Conservation (phyloP, 2,329 filamentous ascomycete species). For the Furcasterigmium sp. region DNA sequence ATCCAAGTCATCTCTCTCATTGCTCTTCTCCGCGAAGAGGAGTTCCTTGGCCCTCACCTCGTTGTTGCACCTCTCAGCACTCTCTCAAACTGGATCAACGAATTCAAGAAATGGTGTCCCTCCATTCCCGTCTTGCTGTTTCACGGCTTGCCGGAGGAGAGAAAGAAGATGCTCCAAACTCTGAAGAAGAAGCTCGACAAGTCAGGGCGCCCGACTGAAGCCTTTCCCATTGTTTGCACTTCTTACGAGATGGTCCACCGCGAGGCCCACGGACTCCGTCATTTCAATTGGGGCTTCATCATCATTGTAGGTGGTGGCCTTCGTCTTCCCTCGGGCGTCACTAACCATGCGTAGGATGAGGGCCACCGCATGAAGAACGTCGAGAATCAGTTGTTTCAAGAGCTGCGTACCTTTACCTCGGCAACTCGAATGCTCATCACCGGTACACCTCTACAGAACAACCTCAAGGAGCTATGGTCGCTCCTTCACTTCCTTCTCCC, state of each 20-base stretch:
- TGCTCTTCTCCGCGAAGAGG: slow-evolving; percentile 81
- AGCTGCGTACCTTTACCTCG: slow-evolving; percentile 82
- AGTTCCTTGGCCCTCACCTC: slow-evolving; percentile 81
- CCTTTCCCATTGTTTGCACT: slow-evolving; percentile 89
- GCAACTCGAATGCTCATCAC: slow-evolving; percentile 90
- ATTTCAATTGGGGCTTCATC: slow-evolving; percentile 94
- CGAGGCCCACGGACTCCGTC: slow-evolving; percentile 74
- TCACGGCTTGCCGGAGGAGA: slow-evolving; percentile 74
- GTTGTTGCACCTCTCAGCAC: slow-evolving; percentile 90
- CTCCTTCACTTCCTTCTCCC: slow-evolving; percentile 89
- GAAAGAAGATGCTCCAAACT: slow-evolving; percentile 70
- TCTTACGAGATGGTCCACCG: slow-evolving; percentile 95
- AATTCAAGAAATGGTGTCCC: slow-evolving; percentile 88
- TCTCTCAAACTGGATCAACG: slow-evolving; percentile 91
- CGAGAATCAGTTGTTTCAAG: slow-evolving; percentile 84
- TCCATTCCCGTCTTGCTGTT: slow-evolving; percentile 85
- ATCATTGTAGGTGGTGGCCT: slow-evolving; percentile 74
- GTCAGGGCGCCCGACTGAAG: slow-evolving; percentile 48
- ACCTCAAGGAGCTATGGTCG: slow-evolving; percentile 91
- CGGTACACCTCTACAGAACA: slow-evolving; percentile 92
- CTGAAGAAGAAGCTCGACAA: slow-evolving; percentile 65
- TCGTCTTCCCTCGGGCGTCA: background rate
- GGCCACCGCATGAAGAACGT: slow-evolving; percentile 97
- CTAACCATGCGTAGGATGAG: slow-evolving; percentile 60
- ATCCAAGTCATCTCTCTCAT: slow-evolving; percentile 86